A percentile compares a stretch with the other conserved stretches of the same genome.
Conservation (phyloP, 1,284 basidiomycete genomes). For the Cutaneotrichosporon spelunceum region DNA sequence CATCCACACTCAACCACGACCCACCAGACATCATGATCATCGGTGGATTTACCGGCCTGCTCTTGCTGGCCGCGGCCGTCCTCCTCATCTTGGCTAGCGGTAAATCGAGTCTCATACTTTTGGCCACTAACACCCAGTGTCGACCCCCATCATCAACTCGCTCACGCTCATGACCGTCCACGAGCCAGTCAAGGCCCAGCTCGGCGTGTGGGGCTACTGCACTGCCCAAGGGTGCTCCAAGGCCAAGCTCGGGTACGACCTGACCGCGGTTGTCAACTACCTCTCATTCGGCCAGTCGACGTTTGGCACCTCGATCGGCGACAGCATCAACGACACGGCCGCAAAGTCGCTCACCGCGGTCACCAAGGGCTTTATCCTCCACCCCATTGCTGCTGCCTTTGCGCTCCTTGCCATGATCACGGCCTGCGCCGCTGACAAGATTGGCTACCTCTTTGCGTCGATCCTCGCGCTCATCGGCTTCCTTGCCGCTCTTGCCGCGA, state of each 20-base stretch:
- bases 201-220: conserved; percentile 48
- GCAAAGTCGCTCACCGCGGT: conserved; percentile 22
- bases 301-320: conserved; percentile 8
- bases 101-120: not conserved
- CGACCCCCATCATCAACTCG: conserved; percentile 10
- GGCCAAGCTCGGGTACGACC: conserved; percentile 31
- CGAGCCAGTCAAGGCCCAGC: conserved; percentile 1
- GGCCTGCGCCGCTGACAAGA: conserved; percentile 36
- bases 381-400: conserved; percentile 45
- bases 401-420: conserved; percentile 44
- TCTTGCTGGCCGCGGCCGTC: conserved; percentile 6
- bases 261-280: conserved; percentile 25
- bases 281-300: conserved; percentile 22
- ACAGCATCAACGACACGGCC: conserved; percentile 3
- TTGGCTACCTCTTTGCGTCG: conserved; percentile 47
- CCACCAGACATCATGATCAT: conserved; percentile 8
- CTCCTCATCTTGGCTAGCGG: conserved; percentile 9
- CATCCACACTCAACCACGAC: not conserved
- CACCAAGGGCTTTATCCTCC: conserved; percentile 45
- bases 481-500: conserved; percentile 45
- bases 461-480: conserved; percentile 41
- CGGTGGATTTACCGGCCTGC: conserved; percentile 7
- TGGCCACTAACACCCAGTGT: conserved; percentile 1
- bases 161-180: conserved; percentile 10
- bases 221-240: conserved; percentile 26